Conservation (phyloP, 306 rosid genomes). For the Castanopsis chinensis region DNA sequence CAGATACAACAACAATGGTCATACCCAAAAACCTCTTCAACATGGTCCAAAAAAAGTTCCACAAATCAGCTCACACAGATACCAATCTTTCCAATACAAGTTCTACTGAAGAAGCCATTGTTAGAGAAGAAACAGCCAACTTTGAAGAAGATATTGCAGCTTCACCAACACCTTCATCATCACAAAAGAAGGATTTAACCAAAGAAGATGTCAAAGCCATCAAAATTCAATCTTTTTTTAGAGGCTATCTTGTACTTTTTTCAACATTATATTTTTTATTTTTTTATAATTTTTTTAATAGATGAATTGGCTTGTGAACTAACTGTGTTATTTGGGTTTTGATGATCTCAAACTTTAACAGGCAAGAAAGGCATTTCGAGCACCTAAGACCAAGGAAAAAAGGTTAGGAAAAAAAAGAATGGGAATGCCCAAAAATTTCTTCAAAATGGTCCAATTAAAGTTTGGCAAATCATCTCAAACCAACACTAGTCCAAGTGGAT, state of each 20-base stretch:
- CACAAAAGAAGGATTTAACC: background rate
- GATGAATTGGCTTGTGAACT: no score
- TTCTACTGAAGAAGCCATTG: slow-evolving; percentile 23
- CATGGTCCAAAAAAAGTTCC: slow-evolving; percentile 37
- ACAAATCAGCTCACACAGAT: slow-evolving; percentile 34
- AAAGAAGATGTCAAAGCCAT: slow-evolving; percentile 50
- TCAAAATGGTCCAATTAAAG: slow-evolving; percentile 38
- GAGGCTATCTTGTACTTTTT: slow-evolving; percentile 75
- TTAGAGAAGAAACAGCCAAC: slow-evolving; percentile 18
- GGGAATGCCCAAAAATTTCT: slow-evolving; percentile 54
- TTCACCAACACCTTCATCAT: background rate
- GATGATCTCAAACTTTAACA: background rate
- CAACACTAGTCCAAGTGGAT: slow-evolving; percentile 21
- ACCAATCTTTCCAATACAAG: slow-evolving; percentile 20
- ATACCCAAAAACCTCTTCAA: slow-evolving; percentile 47
- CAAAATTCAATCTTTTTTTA: slow-evolving; percentile 70
- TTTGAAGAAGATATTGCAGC: background rate
- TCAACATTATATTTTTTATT: background rate
- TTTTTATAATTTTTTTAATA: no score
- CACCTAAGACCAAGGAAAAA: background rate
- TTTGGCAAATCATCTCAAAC: slow-evolving; percentile 33
- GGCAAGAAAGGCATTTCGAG: background rate
- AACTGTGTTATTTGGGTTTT: background rate
- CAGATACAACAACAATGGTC: slow-evolving; percentile 35
- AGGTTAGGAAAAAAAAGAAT: slow-evolving; percentile 9